phyloP scores from a whole-genome alignment of 2,329 filamentous ascomycete species.

The Septoria petroselini region DNA sequence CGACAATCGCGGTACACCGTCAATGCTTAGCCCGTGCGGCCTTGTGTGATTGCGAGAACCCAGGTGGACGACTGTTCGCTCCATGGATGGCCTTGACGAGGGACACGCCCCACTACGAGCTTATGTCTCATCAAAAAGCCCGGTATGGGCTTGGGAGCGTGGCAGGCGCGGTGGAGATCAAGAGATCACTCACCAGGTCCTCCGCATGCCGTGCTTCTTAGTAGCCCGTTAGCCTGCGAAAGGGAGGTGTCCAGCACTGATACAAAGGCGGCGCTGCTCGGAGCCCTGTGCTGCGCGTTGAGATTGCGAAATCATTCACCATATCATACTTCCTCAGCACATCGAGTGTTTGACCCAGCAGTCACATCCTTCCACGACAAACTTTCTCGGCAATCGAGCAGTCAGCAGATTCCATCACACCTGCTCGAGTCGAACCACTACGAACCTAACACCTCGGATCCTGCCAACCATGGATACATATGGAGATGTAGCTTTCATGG shows the following conservation, averaged over 20 bases:
- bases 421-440: background rate
- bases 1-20: conserved; percentile 7
- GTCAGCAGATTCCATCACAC: conserved; percentile 1
- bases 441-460: background rate
- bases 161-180: conserved; percentile 5
- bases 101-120: conserved; percentile 1
- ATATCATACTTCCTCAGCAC: background rate
- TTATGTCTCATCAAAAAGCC: conserved; percentile 12
- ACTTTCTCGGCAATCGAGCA: background rate
- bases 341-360: background rate
- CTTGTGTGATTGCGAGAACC: conserved; percentile 6
- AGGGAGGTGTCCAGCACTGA: background rate
- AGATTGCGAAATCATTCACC: background rate
- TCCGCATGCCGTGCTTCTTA: conserved; percentile 10
- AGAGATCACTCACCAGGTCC: conserved; percentile 14
- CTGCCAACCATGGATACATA: conserved; percentile 5
- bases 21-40: conserved; percentile 4
- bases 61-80: conserved; percentile 9
- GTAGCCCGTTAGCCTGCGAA: conserved; percentile 8
- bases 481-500: conserved; percentile 6
- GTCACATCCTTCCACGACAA: background rate
- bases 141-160: conserved; percentile 2
- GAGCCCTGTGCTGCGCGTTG: conserved; percentile 1
- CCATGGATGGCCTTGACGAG: conserved; percentile 7
- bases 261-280: conserved; percentile 9